Percentiles rank a stretch among this genome's conserved stretches.
Evolutionary conservation across 257 asterid species (phyloP).

Genomic region (Lycium barbarum): DNA sequence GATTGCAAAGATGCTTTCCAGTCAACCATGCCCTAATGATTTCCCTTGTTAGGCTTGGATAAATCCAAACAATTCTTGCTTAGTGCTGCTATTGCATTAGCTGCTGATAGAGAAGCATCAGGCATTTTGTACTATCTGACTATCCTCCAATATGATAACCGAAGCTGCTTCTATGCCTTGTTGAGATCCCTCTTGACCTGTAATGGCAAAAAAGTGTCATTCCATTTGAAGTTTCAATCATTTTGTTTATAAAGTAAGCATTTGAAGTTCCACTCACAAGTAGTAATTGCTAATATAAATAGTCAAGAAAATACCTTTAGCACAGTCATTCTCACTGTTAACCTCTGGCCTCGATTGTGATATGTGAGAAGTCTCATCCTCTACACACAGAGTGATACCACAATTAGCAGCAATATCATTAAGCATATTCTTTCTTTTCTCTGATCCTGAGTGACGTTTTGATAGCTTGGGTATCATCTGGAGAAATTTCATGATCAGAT

Average conservation of each 20-base stretch:
- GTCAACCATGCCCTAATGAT: background rate
- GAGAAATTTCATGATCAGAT: constrained; percentile 14
- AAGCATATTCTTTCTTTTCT: constrained; percentile 37
- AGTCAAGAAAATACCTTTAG: constrained; percentile 34
- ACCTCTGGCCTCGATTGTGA: background rate
- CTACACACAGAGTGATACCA: constrained; percentile 37
- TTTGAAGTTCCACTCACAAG: background rate
- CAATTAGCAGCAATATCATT: constrained; percentile 46
- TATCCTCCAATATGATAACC: background rate
- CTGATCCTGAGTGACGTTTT: constrained; percentile 41
- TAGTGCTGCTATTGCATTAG: constrained; percentile 32
- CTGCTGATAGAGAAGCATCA: constrained; percentile 30
- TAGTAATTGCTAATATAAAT: background rate
- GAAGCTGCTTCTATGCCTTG: constrained; percentile 5
- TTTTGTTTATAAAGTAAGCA: background rate
- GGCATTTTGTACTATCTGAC: background rate
- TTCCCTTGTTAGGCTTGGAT: background rate
- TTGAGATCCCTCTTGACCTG: constrained; percentile 3
- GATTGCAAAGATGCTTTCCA: background rate
- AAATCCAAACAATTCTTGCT: constrained; percentile 35
- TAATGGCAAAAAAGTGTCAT: background rate
- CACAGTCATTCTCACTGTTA: constrained; percentile 7
- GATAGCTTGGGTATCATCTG: constrained; percentile 49
- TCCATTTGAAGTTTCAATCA: constrained; percentile 12
- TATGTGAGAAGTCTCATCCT: constrained; percentile 9